A percentile compares a stretch with the other conserved stretches of the same genome.
Evolutionary conservation across 163 green algal species (phyloP).

Genomic region (Scenedesmus sp.): DNA sequence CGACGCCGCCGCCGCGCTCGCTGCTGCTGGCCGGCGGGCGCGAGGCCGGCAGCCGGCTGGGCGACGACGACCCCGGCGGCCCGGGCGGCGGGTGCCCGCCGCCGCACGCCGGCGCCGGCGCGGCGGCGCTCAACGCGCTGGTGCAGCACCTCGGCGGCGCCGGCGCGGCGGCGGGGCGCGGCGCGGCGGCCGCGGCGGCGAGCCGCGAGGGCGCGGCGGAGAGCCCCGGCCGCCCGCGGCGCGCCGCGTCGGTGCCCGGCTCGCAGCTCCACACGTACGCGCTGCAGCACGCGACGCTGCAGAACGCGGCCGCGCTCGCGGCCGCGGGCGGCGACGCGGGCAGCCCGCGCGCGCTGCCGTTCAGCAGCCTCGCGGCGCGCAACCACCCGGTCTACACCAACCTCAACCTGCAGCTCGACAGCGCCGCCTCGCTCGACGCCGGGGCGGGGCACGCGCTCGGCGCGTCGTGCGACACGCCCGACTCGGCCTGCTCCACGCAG

Average conservation of each 20-base stretch:
- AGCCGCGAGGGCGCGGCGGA: background rate
- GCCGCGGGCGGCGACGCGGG: background rate
- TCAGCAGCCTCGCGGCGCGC: background rate
- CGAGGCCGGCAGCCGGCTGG: background rate
- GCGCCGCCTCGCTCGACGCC: no score
- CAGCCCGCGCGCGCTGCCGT: background rate
- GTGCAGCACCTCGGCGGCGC: background rate
- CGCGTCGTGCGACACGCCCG: background rate
- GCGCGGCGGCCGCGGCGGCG: background rate
- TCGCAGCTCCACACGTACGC: background rate
- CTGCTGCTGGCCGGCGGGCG: background rate
- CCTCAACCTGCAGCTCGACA: background rate
- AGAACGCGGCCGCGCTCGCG: background rate
- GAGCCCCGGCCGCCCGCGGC: background rate
- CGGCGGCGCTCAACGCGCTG: background rate
- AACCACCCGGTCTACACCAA: background rate
- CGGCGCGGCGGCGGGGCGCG: background rate
- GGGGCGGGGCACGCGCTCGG: no score
- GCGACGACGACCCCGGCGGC: background rate
- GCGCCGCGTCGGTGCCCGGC: no score
- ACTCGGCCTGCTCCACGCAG: background rate
- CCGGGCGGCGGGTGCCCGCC: no score
- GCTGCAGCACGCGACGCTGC: background rate
- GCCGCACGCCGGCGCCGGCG: background rate
- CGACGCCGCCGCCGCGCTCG: background rate